phyloP scores from a whole-genome alignment of 108 stramenopile species.

The Seminavis robusta region DNA sequence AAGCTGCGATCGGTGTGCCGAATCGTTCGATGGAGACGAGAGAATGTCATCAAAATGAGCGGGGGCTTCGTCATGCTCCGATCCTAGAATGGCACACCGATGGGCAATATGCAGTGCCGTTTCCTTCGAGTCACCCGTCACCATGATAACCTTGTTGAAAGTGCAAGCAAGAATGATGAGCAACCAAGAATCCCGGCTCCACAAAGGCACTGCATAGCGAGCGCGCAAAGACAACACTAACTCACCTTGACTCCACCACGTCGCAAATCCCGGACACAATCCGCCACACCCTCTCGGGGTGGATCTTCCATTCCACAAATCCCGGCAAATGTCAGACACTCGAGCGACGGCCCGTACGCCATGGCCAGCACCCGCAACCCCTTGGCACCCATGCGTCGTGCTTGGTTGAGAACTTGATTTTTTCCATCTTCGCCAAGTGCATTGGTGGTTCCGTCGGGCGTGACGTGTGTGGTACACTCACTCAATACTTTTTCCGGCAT shows the following conservation, averaged over 20 bases:
- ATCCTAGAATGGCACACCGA: slow-evolving; percentile 79
- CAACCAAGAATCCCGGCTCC: too few relatives aligned
- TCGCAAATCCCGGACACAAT: slow-evolving; percentile 75
- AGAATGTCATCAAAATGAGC: slow-evolving; percentile 12
- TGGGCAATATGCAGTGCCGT: slow-evolving; percentile 93
- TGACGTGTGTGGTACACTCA: slow-evolving; percentile 61
- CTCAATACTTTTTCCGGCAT: slow-evolving; percentile 88
- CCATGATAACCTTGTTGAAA: slow-evolving; percentile 97
- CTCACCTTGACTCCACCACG: slow-evolving; percentile 80
- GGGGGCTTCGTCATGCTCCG: slow-evolving; percentile 1
- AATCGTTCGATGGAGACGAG: slow-evolving; percentile 17
- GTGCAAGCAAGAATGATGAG: too few relatives aligned
- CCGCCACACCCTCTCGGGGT: slow-evolving; percentile 77
- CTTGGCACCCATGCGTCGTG: slow-evolving; percentile 70
- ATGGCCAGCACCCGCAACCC: slow-evolving; percentile 92
- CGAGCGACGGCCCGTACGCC: slow-evolving; percentile 61
- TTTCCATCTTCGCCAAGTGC: slow-evolving; percentile 53
- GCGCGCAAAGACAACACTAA: too few relatives aligned
- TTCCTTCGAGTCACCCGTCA: slow-evolving; percentile 95
- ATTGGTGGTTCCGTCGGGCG: slow-evolving; percentile 45
- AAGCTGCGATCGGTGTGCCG: too few relatives aligned
- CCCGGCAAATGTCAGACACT: slow-evolving; percentile 79
- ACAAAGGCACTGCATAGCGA: too few relatives aligned
- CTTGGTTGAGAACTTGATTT: slow-evolving; percentile 41
- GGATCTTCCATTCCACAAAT: slow-evolving; percentile 94